Evolutionary conservation across 176 grass and related monocot species (phyloP), one percentile per base, ranked within the genome.

Genomic region (Paspalum vaginatum): DNA sequence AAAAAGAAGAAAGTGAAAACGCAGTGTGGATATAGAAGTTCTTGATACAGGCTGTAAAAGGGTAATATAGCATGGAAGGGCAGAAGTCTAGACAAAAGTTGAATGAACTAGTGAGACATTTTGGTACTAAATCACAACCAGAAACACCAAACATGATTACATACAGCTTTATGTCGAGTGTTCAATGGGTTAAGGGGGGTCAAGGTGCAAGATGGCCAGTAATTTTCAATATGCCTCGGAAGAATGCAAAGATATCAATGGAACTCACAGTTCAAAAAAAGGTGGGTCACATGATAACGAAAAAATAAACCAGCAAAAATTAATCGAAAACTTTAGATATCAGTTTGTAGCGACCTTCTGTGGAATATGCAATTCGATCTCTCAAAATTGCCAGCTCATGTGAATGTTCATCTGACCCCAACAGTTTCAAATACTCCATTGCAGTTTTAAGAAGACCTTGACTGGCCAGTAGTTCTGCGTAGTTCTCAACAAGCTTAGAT

Each of bases 371-470:
- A 68, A 99, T 99, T 65, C 96, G 87, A 65, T 95, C 88, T 91
- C 90, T 91, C 87, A 99, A 85, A 81, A 95, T 95, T 65, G 92
- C 74, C 68, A 99, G 90, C 57, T 99, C 96, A 50, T 86, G 81
- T 27, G 90, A 95, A 88, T 88, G 75, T 82, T 87, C 92, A 69
- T 95, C 97, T 27, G 96, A 89, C 79, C 91, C 92, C 86, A 99
- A 83, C 48, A 99, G 87, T 78, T 99, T 93, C 54, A 99, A 80
- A 82, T 99, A 99, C 64, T 91, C 93, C 93, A 99, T 91, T 72
- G 97, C 97, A 86, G 91, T 96, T 78, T 91, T 91, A 74, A 99
- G 92, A 67, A 99, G 96, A 32, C 96, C 96, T 85, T 99, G 96
- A 84, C 91, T 95, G 48, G 96, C 96, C 65, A 99, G 79, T 20